These are phyloP conservation scores for Tetrapisispora nanseiensis DNA, from an alignment of 805 yeast species.

Conservation along the genomic window DNA sequence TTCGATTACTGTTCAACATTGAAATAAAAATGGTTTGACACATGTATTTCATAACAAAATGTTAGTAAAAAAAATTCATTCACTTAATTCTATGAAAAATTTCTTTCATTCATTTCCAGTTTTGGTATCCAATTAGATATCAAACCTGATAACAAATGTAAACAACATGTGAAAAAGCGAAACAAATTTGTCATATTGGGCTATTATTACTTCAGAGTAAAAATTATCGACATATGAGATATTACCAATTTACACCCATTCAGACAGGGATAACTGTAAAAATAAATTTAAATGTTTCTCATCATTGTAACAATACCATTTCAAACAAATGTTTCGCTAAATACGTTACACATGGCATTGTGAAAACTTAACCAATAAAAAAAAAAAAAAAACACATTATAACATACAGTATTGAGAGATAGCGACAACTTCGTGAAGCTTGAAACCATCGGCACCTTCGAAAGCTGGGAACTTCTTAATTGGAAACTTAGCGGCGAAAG, in stretches of 20 bases:
- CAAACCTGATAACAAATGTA: no score
- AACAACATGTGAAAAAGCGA: no score
- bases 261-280: constrained; percentile 34
- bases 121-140: no score
- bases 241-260: constrained; percentile 26
- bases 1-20: constrained; percentile 2
- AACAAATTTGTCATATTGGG: not conserved
- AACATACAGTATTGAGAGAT: constrained; percentile 40
- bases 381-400: not conserved
- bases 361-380: not conserved
- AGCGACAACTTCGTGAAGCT: constrained; percentile 61
- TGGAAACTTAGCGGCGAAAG: constrained; percentile 47
- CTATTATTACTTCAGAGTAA: constrained; percentile 18
- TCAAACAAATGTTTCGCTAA: no score
- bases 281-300: constrained; percentile 20
- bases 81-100: no score
- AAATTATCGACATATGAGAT: constrained; percentile 26
- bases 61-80: constrained; percentile 3
- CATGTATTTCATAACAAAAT: not conserved
- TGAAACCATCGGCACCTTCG: constrained; percentile 64
- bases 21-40: not conserved
- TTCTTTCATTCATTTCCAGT: no score
- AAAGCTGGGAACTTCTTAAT: constrained; percentile 59
- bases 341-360: not conserved
- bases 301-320: constrained; percentile 20